Conservation (phyloP, 75 land plant genomes). For the Sequoia sempervirens region DNA sequence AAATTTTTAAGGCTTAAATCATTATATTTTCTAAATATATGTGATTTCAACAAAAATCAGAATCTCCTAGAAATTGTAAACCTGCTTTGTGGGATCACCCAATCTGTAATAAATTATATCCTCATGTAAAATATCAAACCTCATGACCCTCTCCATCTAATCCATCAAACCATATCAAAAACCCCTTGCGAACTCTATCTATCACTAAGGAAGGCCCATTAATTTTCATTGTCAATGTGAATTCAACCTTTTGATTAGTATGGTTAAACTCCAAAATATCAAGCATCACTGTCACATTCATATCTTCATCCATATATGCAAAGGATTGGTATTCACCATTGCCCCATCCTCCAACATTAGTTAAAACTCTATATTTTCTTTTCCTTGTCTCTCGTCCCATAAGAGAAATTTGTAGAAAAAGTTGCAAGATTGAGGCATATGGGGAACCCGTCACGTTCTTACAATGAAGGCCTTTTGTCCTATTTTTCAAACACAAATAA, state of each 20-base stretch:
- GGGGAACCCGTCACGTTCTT: constrained; percentile 41
- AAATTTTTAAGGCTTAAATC: no score
- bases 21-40: no score
- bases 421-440: constrained; percentile 12
- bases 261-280: constrained; percentile 27
- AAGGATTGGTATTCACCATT: constrained; percentile 19
- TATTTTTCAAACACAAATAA: constrained; percentile 26
- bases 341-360: constrained; percentile 41
- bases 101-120: no score
- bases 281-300: constrained; percentile 35
- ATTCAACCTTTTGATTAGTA: constrained; percentile 28
- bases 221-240: constrained; percentile 10
- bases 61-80: no score
- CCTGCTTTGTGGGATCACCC: no score
- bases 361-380: constrained; percentile 16
- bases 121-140: no score
- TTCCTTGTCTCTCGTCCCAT: not conserved
- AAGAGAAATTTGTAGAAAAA: not conserved
- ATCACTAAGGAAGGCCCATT: no score
- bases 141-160: no score
- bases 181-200: no score
- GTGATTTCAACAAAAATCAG: no score
- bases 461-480: constrained; percentile 9
- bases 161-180: no score
- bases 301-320: constrained; percentile 13